Evolutionary conservation across 2,329 filamentous ascomycete genomes (phyloP), one percentile per base, ranked within the genome.

Genomic region (Aspergillus ibericus): DNA sequence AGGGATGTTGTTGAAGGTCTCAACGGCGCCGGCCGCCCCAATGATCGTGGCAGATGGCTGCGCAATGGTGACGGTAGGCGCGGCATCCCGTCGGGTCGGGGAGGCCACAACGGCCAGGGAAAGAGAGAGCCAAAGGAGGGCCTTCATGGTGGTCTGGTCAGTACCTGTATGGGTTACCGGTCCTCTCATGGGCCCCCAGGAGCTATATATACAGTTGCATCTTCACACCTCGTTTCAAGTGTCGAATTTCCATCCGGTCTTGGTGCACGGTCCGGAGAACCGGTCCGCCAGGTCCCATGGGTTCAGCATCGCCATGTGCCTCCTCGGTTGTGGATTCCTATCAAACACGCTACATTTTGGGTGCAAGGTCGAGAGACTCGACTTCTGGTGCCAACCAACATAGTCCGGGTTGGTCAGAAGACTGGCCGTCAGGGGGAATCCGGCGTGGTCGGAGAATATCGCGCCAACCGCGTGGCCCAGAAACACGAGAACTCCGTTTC

Each of bases 1-100:
- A 3, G 90, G 90, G 56, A 95, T 91, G 20, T 87, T 89, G 56
- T 83, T 85, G 77, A 91, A 93, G 25, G 80, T 84, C 58, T 93
- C 90, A 18, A 91, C 81, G 2, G 71, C 49, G 2, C 72, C 69
- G 59, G 64, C 74, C 56, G 36, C 65, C 9, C 71, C 73, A 16
- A 72, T 70, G 34, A 90, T 75, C 4, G 82, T 88, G 36, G 84
- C 86, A 44, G 64, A 16, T 7, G 73, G 72, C 3, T 82, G 80
- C 1, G 81, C 73, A 35, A 86, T 81, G 15, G 80, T 75, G 50
- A 88, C 85, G 3, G 81, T 82, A 3, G 84, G 83, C 20, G 51
- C 51, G 44, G 71, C 73, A 34, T 68, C 73, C 62, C 79, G 80
- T 57, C 80, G 76, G 9, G 63, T 61, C 10, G 65, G 68, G 13